These are phyloP conservation scores for Candida dubliniensis DNA, from an alignment of 1,139 yeast species.

Conservation along the genomic window DNA sequence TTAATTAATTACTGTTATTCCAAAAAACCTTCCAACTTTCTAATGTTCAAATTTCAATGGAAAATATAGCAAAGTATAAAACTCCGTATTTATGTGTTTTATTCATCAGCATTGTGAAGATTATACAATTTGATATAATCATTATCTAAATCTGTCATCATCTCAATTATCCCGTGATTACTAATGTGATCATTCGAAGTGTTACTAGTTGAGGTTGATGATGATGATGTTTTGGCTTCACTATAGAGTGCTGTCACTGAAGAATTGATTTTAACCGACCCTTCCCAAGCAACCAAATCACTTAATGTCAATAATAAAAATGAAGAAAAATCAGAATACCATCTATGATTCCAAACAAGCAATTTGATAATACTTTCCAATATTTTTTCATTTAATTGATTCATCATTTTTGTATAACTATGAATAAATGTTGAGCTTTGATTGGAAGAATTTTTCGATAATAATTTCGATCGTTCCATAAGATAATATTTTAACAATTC, in stretches of 20 bases:
- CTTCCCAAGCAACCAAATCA: slow-evolving; percentile 71
- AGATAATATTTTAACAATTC: slow-evolving; percentile 69
- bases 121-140: slow-evolving; percentile 50
- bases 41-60: too few species aligned
- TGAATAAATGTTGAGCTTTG: slow-evolving; percentile 21
- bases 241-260: slow-evolving; percentile 75
- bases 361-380: slow-evolving; percentile 73
- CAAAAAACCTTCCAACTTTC: too few species aligned
- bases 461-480: slow-evolving; percentile 42
- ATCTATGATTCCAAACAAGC: slow-evolving; percentile 93
- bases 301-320: slow-evolving; percentile 55
- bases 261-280: slow-evolving; percentile 71
- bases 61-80: too few species aligned
- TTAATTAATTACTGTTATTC: background rate
- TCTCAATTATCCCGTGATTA: slow-evolving; percentile 58
- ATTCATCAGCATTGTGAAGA: slow-evolving; percentile 42
- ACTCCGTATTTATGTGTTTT: slow-evolving; percentile 6
- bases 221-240: slow-evolving; percentile 26
- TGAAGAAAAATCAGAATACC: slow-evolving; percentile 92
- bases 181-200: slow-evolving; percentile 23
- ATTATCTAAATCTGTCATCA: slow-evolving; percentile 54
- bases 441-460: slow-evolving; percentile 29
- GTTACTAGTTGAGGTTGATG: slow-evolving; percentile 4
- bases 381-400: slow-evolving; percentile 58
- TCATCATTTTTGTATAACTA: slow-evolving; percentile 42